Percentiles rank a stretch among this genome's conserved stretches.
These are phyloP conservation scores for Clitopilus hobsonii DNA, from an alignment of 768 basidiomycete species.

Conservation along the genomic window DNA sequence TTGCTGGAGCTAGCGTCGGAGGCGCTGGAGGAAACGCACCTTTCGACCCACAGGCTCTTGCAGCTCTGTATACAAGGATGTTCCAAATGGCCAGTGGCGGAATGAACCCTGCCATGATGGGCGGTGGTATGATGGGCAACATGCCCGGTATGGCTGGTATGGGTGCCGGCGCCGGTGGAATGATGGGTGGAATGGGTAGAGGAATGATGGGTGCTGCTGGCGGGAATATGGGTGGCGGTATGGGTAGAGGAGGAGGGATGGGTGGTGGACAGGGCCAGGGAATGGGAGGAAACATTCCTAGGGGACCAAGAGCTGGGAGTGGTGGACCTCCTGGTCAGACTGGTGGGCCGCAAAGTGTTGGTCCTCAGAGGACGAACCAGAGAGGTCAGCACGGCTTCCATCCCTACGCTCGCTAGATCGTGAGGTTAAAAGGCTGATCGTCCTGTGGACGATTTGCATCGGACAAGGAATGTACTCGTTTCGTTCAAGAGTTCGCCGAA, in stretches of 20 bases:
- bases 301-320: conserved; percentile 58
- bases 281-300: conserved; percentile 58
- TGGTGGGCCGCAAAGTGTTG: conserved; percentile 45
- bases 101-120: conserved; percentile 60
- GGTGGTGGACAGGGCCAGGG: conserved; percentile 24
- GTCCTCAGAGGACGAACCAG: conserved; percentile 68
- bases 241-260: conserved; percentile 32
- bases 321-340: conserved; percentile 37
- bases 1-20: conserved; percentile 17
- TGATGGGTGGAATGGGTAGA: conserved; percentile 37
- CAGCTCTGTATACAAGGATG: conserved; percentile 93
- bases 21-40: conserved; percentile 46
- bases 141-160: conserved; percentile 27
- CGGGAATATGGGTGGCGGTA: conserved; percentile 29
- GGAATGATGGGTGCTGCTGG: conserved; percentile 37
- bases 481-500: no score
- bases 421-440: not conserved
- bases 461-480: no score
- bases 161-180: conserved; percentile 32
- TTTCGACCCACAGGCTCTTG: conserved; percentile 92
- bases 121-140: conserved; percentile 38
- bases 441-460: no score
- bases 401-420: conserved; percentile 65
- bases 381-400: conserved; percentile 81
- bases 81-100: conserved; percentile 73